Evolutionary conservation across 2,329 filamentous ascomycete genomes (phyloP), one percentile per base, ranked within the genome.

Genomic region (Sphaerostilbella broomeana): DNA sequence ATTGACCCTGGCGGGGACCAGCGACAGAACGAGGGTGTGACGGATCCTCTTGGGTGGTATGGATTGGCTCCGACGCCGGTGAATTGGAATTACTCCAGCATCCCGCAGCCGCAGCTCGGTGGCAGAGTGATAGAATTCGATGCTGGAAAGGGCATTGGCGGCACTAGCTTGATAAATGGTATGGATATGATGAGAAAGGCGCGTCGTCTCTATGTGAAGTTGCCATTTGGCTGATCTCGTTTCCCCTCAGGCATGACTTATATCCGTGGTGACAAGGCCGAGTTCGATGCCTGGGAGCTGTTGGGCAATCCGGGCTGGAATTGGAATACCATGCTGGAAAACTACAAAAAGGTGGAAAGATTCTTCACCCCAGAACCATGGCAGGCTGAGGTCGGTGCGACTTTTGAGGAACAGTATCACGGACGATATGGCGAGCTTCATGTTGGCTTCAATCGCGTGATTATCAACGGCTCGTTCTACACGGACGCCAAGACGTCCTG

Each of bases 161-260:
- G 64, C 7, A 62, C 61, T 4, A 65, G 58, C 40, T 52, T 59
- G 18, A 64, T 67, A 27, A 67, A 68, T 34, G 63, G 63, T 62
- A 48, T 20, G 12, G 3, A 19, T 11, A 6, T 16, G 26, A 22
- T n/a, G n/a, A n/a, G n/a, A n/a, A n/a, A n/a, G n/a, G n/a, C n/a
- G n/a, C n/a, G n/a, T n/a, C n/a, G n/a, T n/a, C n/a, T n/a, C n/a
- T n/a, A n/a, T n/a, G n/a, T n/a, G n/a, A n/a, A n/a, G n/a, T n/a
- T n/a, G n/a, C n/a, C n/a, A n/a, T n/a, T n/a, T n/a, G n/a, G n/a
- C n/a, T n/a, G n/a, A n/a, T n/a, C n/a, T n/a, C n/a, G n/a, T n/a
- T n/a, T n/a, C n/a, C n/a, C n/a, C n/a, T n/a, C 44, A 61, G 65
- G 65, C 13, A 66, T 70, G 68, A 61, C 63, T 10, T 71, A 69